Base-by-base conservation (phyloP, 108 stramenopile species). In the Phaeodactylum tricornutum region DNA sequence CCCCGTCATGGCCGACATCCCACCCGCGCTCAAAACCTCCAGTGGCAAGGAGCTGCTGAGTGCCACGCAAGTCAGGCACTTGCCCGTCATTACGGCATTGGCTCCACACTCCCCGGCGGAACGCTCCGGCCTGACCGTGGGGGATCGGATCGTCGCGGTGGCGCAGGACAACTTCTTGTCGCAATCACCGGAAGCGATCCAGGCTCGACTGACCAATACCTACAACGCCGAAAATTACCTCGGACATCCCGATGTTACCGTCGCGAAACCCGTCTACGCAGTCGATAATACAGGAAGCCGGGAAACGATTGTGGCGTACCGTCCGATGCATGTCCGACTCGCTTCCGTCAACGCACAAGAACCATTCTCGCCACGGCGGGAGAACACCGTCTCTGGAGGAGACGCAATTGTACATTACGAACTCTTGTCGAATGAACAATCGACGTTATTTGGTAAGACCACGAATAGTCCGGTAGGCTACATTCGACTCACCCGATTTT, bases 401-500 rank as follows among this genome's bases (percentile, higher is more conserved):
- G 75, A 87, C 28, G 8, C 60, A 7, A 65, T 87, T 7, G 80
- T 82, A 0, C 84, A 79, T 37, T 87, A 75, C 43, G 67, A 77
- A 20, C 56, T 80, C 16, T 51, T 85, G 16, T 62, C 77, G 11
- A 45, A 62, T 14, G 46, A n/a, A 62, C 16, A 5, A 20, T 48
- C 28, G 47, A 45, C 23, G n/a, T 31, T 5, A 11, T 48, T 48
- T 48, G 28, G 28, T 4, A 29, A n/a, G n/a, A n/a, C n/a, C 32
- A 29, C 1, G 3, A 25, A 40, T 0, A 16, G 53, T 15, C 57
- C 50, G 29, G 74, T 86, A 5, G 86, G 86, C 25, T 87, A 87
- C 53, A 81, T 87, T 59, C 74, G 86, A 7, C 48, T 87, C 22
- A 87, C 81, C 32, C 75, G 86, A 27, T 87, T 87, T 51, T 83